A percentile compares a stretch with the other conserved stretches of the same genome.
Evolutionary conservation across 1,284 basidiomycete genomes (phyloP).

Genomic region (Ustilago crameri): DNA sequence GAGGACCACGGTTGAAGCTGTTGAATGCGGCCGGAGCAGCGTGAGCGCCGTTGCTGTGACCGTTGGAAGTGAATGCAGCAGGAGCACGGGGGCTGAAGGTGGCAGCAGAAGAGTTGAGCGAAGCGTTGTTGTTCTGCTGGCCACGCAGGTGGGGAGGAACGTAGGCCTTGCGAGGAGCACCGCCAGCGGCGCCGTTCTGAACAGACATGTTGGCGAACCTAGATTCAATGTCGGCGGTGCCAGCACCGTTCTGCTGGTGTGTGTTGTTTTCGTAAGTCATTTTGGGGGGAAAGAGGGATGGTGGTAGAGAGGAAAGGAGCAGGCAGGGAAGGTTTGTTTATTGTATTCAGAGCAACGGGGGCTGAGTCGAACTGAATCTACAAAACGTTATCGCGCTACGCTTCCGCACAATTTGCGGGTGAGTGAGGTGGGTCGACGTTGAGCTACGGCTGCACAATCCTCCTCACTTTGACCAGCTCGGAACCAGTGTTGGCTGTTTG

Average conservation of each 20-base stretch:
- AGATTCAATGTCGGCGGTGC: conserved; percentile 80
- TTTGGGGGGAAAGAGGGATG: conserved; percentile 21
- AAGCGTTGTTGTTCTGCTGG: conserved; percentile 51
- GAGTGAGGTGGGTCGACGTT: background rate
- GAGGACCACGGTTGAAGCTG: conserved; percentile 55
- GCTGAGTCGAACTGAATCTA: conserved; percentile 26
- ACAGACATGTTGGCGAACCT: conserved; percentile 73
- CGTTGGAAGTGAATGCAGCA: conserved; percentile 50
- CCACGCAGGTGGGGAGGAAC: conserved; percentile 90
- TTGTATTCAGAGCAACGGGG: conserved; percentile 4
- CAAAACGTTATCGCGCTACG: background rate
- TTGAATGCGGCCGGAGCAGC: conserved; percentile 56
- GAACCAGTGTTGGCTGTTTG: background rate
- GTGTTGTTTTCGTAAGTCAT: conserved; percentile 62
- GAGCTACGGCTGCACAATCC: background rate
- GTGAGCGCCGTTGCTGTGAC: conserved; percentile 36
- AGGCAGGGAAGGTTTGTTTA: too few species aligned
- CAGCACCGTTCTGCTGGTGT: conserved; percentile 60
- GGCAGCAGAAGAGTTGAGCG: conserved; percentile 60
- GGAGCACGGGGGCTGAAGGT: conserved; percentile 51
- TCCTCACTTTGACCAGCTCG: background rate
- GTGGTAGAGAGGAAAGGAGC: conserved; percentile 11
- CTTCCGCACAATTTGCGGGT: background rate
- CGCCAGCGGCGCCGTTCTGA: conserved; percentile 54
- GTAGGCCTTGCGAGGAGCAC: conserved; percentile 80